These are phyloP conservation scores for Dichotomocladium elegans DNA, from an alignment of 371 early-diverging fungal species.

Conservation along the genomic window DNA sequence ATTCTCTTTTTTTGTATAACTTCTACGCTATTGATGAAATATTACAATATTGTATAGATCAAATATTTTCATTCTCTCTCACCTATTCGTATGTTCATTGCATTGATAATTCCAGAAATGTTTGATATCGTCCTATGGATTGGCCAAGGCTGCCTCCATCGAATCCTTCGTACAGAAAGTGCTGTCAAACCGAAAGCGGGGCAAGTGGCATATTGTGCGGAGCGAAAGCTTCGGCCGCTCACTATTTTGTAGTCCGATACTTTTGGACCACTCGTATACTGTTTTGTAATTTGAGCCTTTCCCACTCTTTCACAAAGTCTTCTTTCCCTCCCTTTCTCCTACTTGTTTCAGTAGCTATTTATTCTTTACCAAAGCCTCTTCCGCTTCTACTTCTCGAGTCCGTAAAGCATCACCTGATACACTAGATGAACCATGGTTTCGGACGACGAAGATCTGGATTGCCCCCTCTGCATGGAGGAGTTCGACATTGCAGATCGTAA, in stretches of 20 bases:
- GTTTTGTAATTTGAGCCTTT: not conserved
- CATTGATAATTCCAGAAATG: no score
- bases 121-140: no score
- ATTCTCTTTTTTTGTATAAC: conserved; percentile 33
- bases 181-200: no score
- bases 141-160: no score
- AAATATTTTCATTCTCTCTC: not conserved
- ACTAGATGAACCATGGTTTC: conserved; percentile 23
- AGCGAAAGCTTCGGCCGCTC: no score
- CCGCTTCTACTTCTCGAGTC: not conserved
- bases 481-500: conserved; percentile 79
- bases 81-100: no score
- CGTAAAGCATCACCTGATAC: not conserved
- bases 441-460: conserved; percentile 76
- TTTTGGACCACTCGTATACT: no score
- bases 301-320: not conserved
- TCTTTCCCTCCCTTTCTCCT: not conserved
- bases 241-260: no score
- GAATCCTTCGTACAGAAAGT: no score
- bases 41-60: conserved; percentile 28
- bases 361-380: no score
- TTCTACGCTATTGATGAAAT: conserved; percentile 34
- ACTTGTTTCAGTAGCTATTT: no score
- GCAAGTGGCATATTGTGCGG: no score
- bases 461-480: conserved; percentile 89